Conservation (phyloP, 345 rosid species). For the Passiflora organensis region DNA sequence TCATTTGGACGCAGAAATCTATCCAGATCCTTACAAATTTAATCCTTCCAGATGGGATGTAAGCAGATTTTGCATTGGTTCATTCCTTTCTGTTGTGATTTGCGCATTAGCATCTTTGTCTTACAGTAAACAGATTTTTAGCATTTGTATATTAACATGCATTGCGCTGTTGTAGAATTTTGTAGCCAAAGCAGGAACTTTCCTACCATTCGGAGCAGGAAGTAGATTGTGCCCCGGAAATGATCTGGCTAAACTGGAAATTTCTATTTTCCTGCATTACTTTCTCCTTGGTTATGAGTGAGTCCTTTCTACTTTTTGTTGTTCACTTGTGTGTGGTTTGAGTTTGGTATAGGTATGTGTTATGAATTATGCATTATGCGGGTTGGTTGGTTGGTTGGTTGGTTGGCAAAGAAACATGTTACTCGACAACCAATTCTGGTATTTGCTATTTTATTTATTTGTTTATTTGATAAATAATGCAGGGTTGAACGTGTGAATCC, state of each 20-base stretch:
- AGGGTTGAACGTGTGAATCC: constrained; percentile 48
- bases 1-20: constrained; percentile 58
- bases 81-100: not conserved
- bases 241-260: constrained; percentile 82
- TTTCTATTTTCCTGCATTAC: constrained; percentile 69
- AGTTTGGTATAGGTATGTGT: no score
- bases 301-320: not conserved
- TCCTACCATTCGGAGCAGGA: constrained; percentile 86
- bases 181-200: constrained; percentile 55
- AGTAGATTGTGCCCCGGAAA: constrained; percentile 83
- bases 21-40: constrained; percentile 58
- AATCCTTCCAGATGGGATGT: constrained; percentile 93
- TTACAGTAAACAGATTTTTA: not conserved
- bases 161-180: constrained; percentile 26
- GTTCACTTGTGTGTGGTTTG: no score
- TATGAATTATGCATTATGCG: not conserved
- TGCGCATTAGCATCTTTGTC: not conserved
- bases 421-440: no score
- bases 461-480: no score
- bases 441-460: no score
- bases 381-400: no score
- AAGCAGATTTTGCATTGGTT: constrained; percentile 10
- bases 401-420: no score
- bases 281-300: constrained; percentile 66
- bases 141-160: no score